Conservation (phyloP, 2,329 filamentous ascomycete species). For the Colletotrichum abscissum region DNA sequence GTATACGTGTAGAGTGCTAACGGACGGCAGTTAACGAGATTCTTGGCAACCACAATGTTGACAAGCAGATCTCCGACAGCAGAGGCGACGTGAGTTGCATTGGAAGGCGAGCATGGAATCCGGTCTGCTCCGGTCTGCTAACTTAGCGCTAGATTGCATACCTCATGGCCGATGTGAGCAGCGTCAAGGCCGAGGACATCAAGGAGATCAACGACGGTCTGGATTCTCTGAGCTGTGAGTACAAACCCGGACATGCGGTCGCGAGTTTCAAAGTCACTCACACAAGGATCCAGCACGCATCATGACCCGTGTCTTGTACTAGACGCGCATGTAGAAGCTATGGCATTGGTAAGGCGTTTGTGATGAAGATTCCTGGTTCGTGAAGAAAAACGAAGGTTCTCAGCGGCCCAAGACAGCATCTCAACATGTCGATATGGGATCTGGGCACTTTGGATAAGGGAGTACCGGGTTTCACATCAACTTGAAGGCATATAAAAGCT, state of each 20-base stretch:
- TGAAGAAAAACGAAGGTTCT: background rate
- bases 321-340: conserved; percentile 23
- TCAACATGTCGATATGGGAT: conserved; percentile 26
- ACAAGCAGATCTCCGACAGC: conserved; percentile 98
- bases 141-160: conserved; percentile 76
- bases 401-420: conserved; percentile 17
- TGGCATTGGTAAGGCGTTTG: conserved; percentile 26
- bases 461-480: conserved; percentile 31
- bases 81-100: conserved; percentile 77
- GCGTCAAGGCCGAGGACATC: conserved; percentile 83
- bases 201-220: conserved; percentile 87
- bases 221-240: conserved; percentile 83
- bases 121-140: conserved; percentile 29
- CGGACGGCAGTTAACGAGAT: conserved; percentile 83
- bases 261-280: conserved; percentile 9
- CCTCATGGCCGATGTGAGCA: conserved; percentile 96
- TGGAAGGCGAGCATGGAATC: background rate
- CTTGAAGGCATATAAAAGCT: conserved; percentile 22
- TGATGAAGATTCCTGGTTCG: conserved; percentile 2
- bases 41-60: conserved; percentile 94
- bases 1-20: background rate
- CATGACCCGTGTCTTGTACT: conserved; percentile 60
- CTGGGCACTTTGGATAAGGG: conserved; percentile 14
- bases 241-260: background rate
- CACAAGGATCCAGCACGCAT: conserved; percentile 50